Evolutionary conservation across 2,329 filamentous ascomycete genomes (phyloP), one percentile per base, ranked within the genome.

Genomic region (Sphaerulina populicola): DNA sequence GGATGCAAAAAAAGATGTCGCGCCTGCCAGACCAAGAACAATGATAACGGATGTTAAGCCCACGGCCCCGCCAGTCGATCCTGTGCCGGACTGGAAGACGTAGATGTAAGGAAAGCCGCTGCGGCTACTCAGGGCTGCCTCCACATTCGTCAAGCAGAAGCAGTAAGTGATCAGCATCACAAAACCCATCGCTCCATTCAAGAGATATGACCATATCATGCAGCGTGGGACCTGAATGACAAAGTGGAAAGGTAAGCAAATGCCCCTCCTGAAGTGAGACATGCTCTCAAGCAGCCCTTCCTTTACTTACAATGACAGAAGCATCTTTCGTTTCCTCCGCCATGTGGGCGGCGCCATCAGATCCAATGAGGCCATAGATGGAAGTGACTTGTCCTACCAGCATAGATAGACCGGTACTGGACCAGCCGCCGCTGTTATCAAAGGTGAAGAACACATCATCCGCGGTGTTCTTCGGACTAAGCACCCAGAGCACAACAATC

Each of bases 1-100:
- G 6, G 68, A 65, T 31, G 71, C 69, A 2, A 75, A 75, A 42
- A 57, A 57, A 6, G 55, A 56, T 6, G 55, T 57, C 11, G 52
- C 55, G 30, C 57, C 56, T 12, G 54, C 52, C n/a, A 61, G 52
- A 23, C 49, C 42, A 15, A 62, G 56, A 23, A 64, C 37, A 36
- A 64, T 48, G 18, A 63, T 52, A 4, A 63, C 35, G 8, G 49
- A 47, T 1, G 54, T 61, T 15, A 64, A 50, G 3, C 54, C 58
- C 6, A 49, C 55, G 1, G 60, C 57, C 2, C 57, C 57, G 1
- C 55, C 57, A 1, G 40, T 52, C 1, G 57, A 61, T 10, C 53
- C 53, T 10, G 62, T 63, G 7, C 53, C 52, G 23, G 52, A 56
- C 11, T 55, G 44, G 44, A 64, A 62, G 43, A 65, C 54, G 15